Percentiles rank a stretch among this genome's conserved stretches.
Conservation (phyloP, 495 filamentous ascomycete genomes). For the Lophiostoma macrostomum region DNA sequence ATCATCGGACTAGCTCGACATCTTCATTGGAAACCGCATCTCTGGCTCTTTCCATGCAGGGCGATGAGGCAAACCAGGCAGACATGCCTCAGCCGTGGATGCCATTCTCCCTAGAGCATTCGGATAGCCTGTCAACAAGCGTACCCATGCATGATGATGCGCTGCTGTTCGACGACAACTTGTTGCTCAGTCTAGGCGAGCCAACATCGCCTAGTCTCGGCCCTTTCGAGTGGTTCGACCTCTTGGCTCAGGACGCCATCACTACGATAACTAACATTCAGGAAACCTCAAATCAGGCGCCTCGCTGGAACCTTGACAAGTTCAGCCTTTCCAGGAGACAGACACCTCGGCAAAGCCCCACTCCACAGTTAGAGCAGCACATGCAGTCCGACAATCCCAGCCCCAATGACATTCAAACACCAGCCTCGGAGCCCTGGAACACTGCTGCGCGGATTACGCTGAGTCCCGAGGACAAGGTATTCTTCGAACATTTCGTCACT, state of each 20-base stretch:
- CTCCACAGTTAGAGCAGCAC: slow-evolving; percentile 1
- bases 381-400: neutral
- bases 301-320: slow-evolving; percentile 18
- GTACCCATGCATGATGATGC: neutral
- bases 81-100: too few relatives aligned
- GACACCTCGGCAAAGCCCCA: slow-evolving; percentile 10
- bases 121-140: too few relatives aligned
- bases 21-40: too few relatives aligned
- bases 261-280: slow-evolving; percentile 23
- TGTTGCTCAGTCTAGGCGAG: too few relatives aligned
- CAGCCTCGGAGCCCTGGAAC: slow-evolving; percentile 11
- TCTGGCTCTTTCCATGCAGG: too few relatives aligned
- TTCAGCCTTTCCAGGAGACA: slow-evolving; percentile 8
- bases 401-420: neutral
- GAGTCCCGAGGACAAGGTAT: slow-evolving; percentile 5
- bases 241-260: slow-evolving; percentile 18
- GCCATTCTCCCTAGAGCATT: too few relatives aligned
- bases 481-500: slow-evolving; percentile 18
- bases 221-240: slow-evolving; percentile 22
- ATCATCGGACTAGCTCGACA: too few relatives aligned
- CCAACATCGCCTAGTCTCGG: slow-evolving; percentile 15
- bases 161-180: neutral
- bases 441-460: neutral
- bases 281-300: too few relatives aligned
- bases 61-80: too few relatives aligned